Evolutionary conservation across 2,329 filamentous ascomycete species (phyloP), one percentile per base, ranked within the genome.

Genomic region (Ophiognomonia clavigignenti-juglandacearum): DNA sequence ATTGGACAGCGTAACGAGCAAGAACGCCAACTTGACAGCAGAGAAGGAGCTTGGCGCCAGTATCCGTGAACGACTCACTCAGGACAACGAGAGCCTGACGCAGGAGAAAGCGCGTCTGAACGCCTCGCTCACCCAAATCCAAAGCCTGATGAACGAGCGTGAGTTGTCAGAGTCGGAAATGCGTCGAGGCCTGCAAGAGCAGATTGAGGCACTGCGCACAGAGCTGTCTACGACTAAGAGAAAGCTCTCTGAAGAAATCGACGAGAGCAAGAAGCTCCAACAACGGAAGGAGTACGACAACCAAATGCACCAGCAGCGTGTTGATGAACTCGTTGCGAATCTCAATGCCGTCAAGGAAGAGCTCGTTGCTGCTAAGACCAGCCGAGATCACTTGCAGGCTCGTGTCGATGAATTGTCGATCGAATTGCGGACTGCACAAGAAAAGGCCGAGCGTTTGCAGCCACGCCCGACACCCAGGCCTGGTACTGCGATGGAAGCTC

Each of bases 1-100:
- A 43, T 74, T 87, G 4, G 92, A 98, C 60, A 91, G 89, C 59
- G 79, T 96, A 65, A 86, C 90, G 43, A 90, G 89, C 54, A 93
- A 98, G 63, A 89, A 85, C 45, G 85, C 90, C 14, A 96, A 97
- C 60, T 78, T 96, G 27, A 96, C 95, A 64, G 91, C 92, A 0
- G 92, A 97, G 66, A 96, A 96, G 69, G 86, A 89, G 31, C 75
- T 98, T 9, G 96, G 88, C 86, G 95, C 93, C 70, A 88, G 86
- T 47, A 95, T 96, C 27, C 91, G 97, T 62, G 85, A 87, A 53
- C 83, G 95, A 43, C 74, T 97, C 36, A 86, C 81, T 53, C 88
- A 93, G 58, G 91, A 97, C 60, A 96, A 93, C 54, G 89, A 96
- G 60, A 81, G 72, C 18, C 72, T 97, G 11, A 77, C 86, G 35